Conservation (phyloP, 2,329 filamentous ascomycete species). For the Aspergillus melleus region DNA sequence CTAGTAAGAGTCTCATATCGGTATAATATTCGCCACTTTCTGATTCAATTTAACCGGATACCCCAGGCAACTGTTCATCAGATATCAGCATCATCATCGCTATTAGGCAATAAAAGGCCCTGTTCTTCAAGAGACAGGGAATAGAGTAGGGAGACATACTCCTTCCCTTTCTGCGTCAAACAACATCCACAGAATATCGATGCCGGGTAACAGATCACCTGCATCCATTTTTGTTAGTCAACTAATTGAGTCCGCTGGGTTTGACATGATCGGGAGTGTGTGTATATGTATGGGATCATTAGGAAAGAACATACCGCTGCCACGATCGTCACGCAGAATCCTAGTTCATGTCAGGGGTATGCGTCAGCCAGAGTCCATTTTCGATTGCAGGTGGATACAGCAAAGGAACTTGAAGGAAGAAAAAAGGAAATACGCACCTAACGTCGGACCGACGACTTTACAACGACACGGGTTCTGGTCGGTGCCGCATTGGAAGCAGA, state of each 20-base stretch:
- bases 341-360: conserved; percentile 16
- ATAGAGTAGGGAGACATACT: conserved; percentile 38
- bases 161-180: conserved; percentile 54
- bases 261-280: no score
- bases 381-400: neutral
- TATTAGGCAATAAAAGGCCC: neutral
- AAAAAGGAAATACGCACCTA: conserved; percentile 40
- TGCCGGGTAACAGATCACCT: conserved; percentile 58
- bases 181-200: conserved; percentile 59
- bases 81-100: neutral
- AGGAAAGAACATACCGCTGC: conserved; percentile 46
- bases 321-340: conserved; percentile 49
- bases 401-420: no score
- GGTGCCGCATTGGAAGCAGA: conserved; percentile 58
- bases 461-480: conserved; percentile 59
- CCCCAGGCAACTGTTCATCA: conserved; percentile 50
- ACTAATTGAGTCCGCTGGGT: no score
- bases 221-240: neutral
- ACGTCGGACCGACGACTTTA: conserved; percentile 57
- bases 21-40: conserved; percentile 52
- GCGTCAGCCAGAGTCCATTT: neutral
- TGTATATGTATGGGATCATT: neutral
- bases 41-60: conserved; percentile 55
- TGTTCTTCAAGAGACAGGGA: neutral
- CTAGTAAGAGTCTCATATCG: conserved; percentile 11